Evolutionary conservation across 352 stramenopile species (phyloP), one percentile per base, ranked within the genome.

Genomic region (Phytophthora colocasiae): DNA sequence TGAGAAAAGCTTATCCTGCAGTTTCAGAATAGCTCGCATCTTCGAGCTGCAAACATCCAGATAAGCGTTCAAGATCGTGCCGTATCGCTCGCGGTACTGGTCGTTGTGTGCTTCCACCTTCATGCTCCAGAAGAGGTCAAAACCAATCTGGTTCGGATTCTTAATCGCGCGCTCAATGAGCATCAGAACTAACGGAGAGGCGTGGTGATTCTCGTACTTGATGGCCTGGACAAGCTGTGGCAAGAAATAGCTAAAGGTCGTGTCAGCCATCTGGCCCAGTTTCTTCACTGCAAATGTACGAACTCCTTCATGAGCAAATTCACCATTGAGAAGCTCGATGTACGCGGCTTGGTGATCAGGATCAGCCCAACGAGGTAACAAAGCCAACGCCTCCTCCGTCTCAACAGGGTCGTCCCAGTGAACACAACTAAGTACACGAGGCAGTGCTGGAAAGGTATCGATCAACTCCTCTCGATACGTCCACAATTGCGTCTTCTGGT

Each of bases 1-100:
- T 22, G 81, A 81, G 51, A 94, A 96, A 29, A 93, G 66, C 60
- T 87, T 91, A 73, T 97, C 77, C 62, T 97, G 89, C 3, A 98
- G 77, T 75, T 96, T 95, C 4, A 94, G 73, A 66, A 98, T 96
- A 0, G 92, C 81, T 31, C 87, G 92, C 89, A 97, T 96, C 73
- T 97, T 98, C 49, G 81, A 89, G 54, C 76, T 98, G 71, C 78
- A 92, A 50, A 92, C 87, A 31, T 95, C 85, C 41, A 94, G 40
- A 52, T 96, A 96, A 4, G 84, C 84, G 31, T 96, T 92, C 44
- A 93, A 70, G 56, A 94, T 80, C 1, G 83, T 89, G 8, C 86
- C 84, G 40, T 94, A 96, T 10, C 88, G 78, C 51, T 95, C 88
- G 11, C 77, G 77, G 50, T 91, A 92, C 44, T 92, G 83, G 4